These are phyloP conservation scores for Monosporozyma aerobia DNA, from an alignment of 805 yeast genomes.

Conservation along the genomic window DNA sequence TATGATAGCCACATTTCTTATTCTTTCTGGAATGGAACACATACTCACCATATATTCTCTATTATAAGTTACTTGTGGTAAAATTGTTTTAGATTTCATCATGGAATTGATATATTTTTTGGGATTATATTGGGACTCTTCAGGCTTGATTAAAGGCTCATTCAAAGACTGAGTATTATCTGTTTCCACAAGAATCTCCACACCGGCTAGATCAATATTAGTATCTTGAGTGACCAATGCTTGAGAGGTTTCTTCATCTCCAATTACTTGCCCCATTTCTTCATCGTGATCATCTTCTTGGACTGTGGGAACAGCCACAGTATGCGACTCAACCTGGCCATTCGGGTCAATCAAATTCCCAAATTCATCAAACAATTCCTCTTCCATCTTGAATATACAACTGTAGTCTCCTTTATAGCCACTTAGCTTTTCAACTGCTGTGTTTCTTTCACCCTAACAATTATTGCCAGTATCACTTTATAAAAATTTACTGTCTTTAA, in stretches of 20 bases:
- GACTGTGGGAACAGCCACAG: neutral
- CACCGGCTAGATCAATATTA: conserved; percentile 31
- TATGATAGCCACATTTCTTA: conserved; percentile 66
- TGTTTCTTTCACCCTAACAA: neutral
- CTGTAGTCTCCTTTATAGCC: neutral
- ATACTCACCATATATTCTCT: conserved; percentile 50
- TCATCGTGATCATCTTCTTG: neutral
- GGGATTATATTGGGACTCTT: conserved; percentile 13
- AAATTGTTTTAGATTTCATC: conserved; percentile 27
- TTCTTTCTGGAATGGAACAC: conserved; percentile 47
- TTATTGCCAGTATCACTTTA: neutral
- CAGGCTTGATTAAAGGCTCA: conserved; percentile 60
- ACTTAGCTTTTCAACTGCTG: neutral
- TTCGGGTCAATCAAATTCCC: conserved; percentile 18
- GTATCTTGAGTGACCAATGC: neutral
- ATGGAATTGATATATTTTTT: neutral
- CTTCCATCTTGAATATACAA: conserved; percentile 43
- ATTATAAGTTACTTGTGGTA: conserved; percentile 56
- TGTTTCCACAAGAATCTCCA: conserved; percentile 53
- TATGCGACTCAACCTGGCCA: neutral
- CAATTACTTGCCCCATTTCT: conserved; percentile 3
- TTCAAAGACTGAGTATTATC: conserved; percentile 42
- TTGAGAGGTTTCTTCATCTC: conserved; percentile 3
- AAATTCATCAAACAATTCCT: conserved; percentile 67
- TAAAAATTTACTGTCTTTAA: neutral